These are phyloP conservation scores for Pneumocystis wakefieldiae DNA, from an alignment of 1,139 yeast genomes.

Conservation along the genomic window DNA sequence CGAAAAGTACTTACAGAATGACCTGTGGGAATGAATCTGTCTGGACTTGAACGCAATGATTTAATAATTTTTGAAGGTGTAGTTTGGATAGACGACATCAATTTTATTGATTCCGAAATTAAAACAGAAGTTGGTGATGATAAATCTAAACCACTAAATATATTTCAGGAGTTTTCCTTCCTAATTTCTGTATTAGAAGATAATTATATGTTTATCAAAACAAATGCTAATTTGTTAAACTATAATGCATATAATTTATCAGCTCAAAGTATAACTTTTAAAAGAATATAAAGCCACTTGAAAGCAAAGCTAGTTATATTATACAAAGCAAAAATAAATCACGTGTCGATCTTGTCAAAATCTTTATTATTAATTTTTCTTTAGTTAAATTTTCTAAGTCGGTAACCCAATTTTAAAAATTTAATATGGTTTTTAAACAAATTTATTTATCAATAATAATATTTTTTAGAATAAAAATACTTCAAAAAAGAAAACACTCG, in stretches of 20 bases:
- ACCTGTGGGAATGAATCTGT: constrained; percentile 3
- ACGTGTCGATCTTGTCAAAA: not conserved
- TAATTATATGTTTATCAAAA: not conserved
- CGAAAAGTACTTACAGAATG: constrained; percentile 1
- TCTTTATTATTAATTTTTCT: not conserved
- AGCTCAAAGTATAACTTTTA: not conserved
- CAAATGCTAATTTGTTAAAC: not conserved
- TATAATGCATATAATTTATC: not conserved
- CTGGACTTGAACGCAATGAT: constrained; percentile 22
- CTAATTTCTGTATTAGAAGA: not conserved
- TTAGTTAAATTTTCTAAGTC: not conserved
- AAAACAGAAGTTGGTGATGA: not conserved
- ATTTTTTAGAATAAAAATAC: not conserved
- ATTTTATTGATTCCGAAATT: not conserved
- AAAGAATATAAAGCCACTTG: not conserved
- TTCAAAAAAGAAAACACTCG: not conserved
- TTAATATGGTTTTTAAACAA: not conserved
- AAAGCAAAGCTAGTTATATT: not conserved
- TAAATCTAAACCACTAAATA: not conserved
- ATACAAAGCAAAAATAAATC: not conserved
- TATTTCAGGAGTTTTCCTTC: not conserved
- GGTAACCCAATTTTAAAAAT: not conserved
- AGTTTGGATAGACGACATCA: not conserved
- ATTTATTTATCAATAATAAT: not conserved
- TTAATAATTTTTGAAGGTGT: not conserved